phyloP scores from a whole-genome alignment of 352 stramenopile species.

The Phytopythium aichiense region DNA sequence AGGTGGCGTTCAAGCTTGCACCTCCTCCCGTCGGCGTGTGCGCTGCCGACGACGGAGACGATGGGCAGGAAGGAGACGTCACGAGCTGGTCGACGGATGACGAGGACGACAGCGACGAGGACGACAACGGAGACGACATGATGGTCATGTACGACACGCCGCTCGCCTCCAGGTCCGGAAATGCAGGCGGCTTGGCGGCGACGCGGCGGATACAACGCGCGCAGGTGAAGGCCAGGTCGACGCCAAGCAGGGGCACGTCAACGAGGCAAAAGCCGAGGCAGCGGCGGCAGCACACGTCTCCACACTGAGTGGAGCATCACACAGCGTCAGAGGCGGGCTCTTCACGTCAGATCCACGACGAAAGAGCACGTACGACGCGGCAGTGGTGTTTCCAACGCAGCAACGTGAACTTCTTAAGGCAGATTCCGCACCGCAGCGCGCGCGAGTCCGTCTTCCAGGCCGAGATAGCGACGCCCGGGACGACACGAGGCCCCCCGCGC shows the following conservation, averaged over 20 bases:
- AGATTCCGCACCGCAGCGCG: slow-evolving; percentile 48
- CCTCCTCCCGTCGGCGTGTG: slow-evolving; percentile 17
- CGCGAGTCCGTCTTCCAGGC: slow-evolving; percentile 51
- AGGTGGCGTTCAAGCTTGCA: neutral
- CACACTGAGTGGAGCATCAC: slow-evolving; percentile 37
- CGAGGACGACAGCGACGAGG: slow-evolving; percentile 4
- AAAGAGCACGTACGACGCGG: slow-evolving; percentile 39
- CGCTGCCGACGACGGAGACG: slow-evolving; percentile 28
- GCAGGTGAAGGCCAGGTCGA: slow-evolving; percentile 68
- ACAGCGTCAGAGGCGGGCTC: neutral
- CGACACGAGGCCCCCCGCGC: slow-evolving; percentile 29
- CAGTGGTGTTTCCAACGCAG: slow-evolving; percentile 69
- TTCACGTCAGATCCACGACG: neutral
- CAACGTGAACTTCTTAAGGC: slow-evolving; percentile 60
- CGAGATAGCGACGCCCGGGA: slow-evolving; percentile 44
- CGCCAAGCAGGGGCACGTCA: slow-evolving; percentile 50
- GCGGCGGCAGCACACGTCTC: slow-evolving; percentile 62
- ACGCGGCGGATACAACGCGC: slow-evolving; percentile 55
- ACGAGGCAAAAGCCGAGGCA: slow-evolving; percentile 71
- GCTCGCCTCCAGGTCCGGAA: slow-evolving; percentile 2
- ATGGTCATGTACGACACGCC: slow-evolving; percentile 4
- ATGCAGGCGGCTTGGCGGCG: slow-evolving; percentile 22
- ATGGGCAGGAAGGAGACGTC: slow-evolving; percentile 19
- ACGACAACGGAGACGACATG: slow-evolving; percentile 13
- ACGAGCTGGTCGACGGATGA: slow-evolving; percentile 5